phyloP scores from a whole-genome alignment of 1,284 basidiomycete genomes.

The Phylloboletellus chloephorus region DNA sequence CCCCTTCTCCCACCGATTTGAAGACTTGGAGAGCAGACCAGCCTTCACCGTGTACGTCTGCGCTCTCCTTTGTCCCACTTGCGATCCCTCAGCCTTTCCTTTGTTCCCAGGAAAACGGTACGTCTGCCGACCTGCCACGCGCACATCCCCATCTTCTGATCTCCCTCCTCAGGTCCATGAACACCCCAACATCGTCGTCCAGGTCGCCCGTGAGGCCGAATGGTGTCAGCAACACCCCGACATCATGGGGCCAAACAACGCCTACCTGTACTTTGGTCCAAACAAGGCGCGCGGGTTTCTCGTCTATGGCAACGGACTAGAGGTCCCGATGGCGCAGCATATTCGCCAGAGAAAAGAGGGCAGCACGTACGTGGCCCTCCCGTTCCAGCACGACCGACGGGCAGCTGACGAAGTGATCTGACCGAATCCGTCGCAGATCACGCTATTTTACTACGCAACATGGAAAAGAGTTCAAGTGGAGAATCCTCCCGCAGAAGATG shows the following conservation, averaged over 20 bases:
- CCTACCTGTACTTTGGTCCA: constrained; percentile 70
- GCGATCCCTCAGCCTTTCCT: constrained; percentile 8
- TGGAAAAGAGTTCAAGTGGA: constrained; percentile 68
- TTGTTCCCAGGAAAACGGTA: constrained; percentile 15
- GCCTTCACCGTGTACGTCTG: constrained; percentile 63
- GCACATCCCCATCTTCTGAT: not conserved
- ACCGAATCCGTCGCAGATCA: constrained; percentile 40
- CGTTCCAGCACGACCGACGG: not conserved
- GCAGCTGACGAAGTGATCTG: too few relatives aligned
- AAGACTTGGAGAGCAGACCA: constrained; percentile 53
- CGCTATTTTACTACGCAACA: constrained; percentile 66
- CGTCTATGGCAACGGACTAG: constrained; percentile 59
- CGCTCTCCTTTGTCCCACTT: not conserved
- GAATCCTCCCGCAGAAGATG: constrained; percentile 50
- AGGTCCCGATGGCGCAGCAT: constrained; percentile 51
- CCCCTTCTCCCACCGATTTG: constrained; percentile 53
- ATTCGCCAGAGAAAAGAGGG: constrained; percentile 51
- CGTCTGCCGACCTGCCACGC: not conserved
- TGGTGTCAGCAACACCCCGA: constrained; percentile 61
- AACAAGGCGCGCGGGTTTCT: constrained; percentile 53
- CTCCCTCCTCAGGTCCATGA: constrained; percentile 39
- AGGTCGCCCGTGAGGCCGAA: constrained; percentile 53
- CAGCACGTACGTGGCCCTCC: constrained; percentile 49
- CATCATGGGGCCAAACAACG: constrained; percentile 66
- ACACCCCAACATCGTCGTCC: constrained; percentile 55